A percentile compares a stretch with the other conserved stretches of the same genome.
Conservation (phyloP, 2,329 filamentous ascomycete genomes). For the Penicillium sclerotigenum region DNA sequence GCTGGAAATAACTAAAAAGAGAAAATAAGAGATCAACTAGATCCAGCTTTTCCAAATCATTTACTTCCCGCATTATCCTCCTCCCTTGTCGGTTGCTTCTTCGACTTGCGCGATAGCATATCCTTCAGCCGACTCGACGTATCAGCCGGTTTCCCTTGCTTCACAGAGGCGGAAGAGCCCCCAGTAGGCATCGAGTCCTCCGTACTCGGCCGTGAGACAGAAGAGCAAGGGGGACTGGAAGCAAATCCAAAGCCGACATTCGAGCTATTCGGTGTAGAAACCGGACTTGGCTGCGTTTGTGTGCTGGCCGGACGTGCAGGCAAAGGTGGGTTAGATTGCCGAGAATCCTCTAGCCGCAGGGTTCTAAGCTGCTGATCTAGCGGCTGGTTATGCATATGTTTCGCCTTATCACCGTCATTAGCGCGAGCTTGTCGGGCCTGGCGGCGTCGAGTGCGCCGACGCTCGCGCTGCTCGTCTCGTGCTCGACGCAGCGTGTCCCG, state of each 20-base stretch:
- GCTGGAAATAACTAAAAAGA: neutral
- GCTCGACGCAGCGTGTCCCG: conserved; percentile 35
- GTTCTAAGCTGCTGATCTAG: conserved; percentile 14
- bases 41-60: neutral
- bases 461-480: conserved; percentile 35
- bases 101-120: conserved; percentile 17
- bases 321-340: neutral
- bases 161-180: conserved; percentile 1
- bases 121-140: conserved; percentile 16
- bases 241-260: neutral
- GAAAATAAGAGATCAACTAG: neutral
- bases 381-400: conserved; percentile 6
- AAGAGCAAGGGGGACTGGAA: neutral
- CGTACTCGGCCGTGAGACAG: conserved; percentile 10
- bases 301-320: conserved; percentile 5
- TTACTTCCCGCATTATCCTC: conserved; percentile 6
- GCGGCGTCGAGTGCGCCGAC: conserved; percentile 23
- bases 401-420: neutral
- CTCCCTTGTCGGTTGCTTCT: conserved; percentile 13
- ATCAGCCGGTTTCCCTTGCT: conserved; percentile 11
- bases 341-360: neutral
- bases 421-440: conserved; percentile 21
- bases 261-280: neutral
- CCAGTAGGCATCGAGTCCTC: conserved; percentile 12
- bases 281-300: neutral